phyloP scores from a whole-genome alignment of 2,329 filamentous ascomycete genomes.

The Claviceps quebecensis region DNA sequence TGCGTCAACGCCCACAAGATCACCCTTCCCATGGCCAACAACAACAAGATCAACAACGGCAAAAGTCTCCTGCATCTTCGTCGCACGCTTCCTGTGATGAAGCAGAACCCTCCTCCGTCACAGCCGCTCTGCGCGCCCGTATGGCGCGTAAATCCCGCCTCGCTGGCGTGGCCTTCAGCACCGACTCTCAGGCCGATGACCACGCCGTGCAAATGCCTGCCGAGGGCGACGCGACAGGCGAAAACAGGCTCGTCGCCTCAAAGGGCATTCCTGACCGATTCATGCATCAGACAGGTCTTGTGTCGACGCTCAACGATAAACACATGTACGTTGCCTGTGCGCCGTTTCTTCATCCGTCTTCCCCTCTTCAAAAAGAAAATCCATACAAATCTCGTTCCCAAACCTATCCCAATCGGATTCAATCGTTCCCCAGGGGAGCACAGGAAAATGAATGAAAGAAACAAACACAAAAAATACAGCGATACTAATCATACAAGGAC shows the following conservation, averaged over 20 bases:
- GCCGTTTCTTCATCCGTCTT: neutral
- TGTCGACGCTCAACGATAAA: slow-evolving; percentile 51
- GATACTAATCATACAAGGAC: slow-evolving; percentile 61
- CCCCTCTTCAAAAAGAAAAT: neutral
- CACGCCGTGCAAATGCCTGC: slow-evolving; percentile 18
- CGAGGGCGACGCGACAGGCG: slow-evolving; percentile 19
- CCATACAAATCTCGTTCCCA: slow-evolving; percentile 1
- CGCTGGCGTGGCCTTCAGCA: slow-evolving; percentile 43
- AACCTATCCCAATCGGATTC: neutral
- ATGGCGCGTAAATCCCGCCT: slow-evolving; percentile 35
- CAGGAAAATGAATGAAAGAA: neutral
- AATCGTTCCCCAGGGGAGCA: too few relatives aligned
- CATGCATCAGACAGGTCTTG: slow-evolving; percentile 55
- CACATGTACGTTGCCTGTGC: slow-evolving; percentile 53
- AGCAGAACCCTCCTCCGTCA: slow-evolving; percentile 23
- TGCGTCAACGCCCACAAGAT: slow-evolving; percentile 35
- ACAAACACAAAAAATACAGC: neutral
- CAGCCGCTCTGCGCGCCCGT: slow-evolving; percentile 38
- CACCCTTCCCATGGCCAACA: neutral
- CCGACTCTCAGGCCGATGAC: slow-evolving; percentile 13
- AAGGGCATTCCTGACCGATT: slow-evolving; percentile 38
- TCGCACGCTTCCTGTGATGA: slow-evolving; percentile 4
- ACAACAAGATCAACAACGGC: neutral
- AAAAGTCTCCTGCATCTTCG: neutral
- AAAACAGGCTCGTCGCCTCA: slow-evolving; percentile 15